Base-by-base conservation (phyloP, 2,329 filamentous ascomycete species). In the Trichoderma endophyticum region DNA sequence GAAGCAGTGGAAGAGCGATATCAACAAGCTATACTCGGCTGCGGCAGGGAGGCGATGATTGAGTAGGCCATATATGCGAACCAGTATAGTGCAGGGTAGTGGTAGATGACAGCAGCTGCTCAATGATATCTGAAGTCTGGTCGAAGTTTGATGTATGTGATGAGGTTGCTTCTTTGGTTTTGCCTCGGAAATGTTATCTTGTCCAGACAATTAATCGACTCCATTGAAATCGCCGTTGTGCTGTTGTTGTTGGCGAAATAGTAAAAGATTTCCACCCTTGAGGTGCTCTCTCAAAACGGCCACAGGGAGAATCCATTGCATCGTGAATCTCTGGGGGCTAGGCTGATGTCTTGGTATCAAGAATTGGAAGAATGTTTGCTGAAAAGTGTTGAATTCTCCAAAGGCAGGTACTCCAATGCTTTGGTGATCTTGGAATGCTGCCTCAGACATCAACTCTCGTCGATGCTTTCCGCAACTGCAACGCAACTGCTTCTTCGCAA, bases 1-100 rank as follows among this genome's bases (percentile, higher is more conserved):
- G 51, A 79, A 81, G 8, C 86, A 89, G 80, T 92, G 90, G 90
- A 85, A 83, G 75, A 77, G 77, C 0, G 89, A 91, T 76, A 91
- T 92, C 59, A 79, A 86, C 74, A 84, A 83, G 3, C 77, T 92
- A 18, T 92, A 91, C 76, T 83, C 87, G 57, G 87, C 90, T 6
- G 88, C 88, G 6, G 64, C 61, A 24, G 32, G 51, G 6, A 71
- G 71, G 24, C 65, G 65, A 59, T 68, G 34, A 60, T 24, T 24
- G 34, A 4, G 15, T 18, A 21, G 39, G 15, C 39, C 39, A n/a
- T 43, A 18, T 48, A 51, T 12, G 43, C 43, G 3, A 51, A 8
- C 43, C 43, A 3, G 43, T 14, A 24, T 2, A 24, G 21, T 54
- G n/a, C 5, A 36, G 14, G 21, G 14, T 36, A 43, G 26, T 21